phyloP scores from a whole-genome alignment of 345 rosid species.

The Syzygium oleosum region DNA sequence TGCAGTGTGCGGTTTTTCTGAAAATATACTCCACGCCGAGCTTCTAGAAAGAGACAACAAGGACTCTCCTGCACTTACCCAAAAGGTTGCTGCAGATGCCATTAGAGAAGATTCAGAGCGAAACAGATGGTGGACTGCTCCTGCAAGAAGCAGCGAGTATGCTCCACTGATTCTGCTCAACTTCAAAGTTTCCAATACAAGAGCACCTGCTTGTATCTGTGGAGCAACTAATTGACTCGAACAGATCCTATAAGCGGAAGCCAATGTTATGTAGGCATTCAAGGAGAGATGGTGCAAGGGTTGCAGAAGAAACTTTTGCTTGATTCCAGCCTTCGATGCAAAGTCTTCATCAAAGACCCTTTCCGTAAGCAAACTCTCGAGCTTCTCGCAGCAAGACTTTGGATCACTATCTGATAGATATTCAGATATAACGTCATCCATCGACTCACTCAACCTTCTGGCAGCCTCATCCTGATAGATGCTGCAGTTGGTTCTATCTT shows the following conservation, averaged over 20 bases:
- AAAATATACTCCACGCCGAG: conserved; percentile 17
- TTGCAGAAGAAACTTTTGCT: conserved; percentile 31
- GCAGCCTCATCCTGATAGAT: conserved; percentile 22
- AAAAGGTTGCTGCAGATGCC: conserved; percentile 46
- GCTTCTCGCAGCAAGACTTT: conserved; percentile 49
- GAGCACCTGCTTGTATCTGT: conserved; percentile 12
- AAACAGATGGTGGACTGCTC: conserved; percentile 43
- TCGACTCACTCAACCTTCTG: conserved; percentile 23
- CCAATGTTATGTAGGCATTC: conserved; percentile 50
- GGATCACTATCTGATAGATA: conserved; percentile 47
- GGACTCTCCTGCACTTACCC: conserved; percentile 65
- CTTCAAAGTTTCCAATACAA: conserved; percentile 23
- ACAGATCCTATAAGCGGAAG: conserved; percentile 57
- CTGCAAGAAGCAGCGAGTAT: conserved; percentile 66
- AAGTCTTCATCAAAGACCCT: conserved; percentile 23
- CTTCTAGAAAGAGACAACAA: conserved; percentile 33
- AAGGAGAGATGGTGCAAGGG: conserved; percentile 56
- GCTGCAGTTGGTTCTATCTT: conserved; percentile 9
- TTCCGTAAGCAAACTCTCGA: conserved; percentile 40
- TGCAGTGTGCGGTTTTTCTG: neutral
- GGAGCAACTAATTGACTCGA: conserved; percentile 16
- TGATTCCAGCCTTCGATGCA: conserved; percentile 4
- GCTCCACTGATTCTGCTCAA: conserved; percentile 50
- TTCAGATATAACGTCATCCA: conserved; percentile 41
- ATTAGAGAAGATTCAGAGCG: conserved; percentile 45